phyloP scores from a whole-genome alignment of 768 basidiomycete genomes.

The Rhodosporidiobolus odoratus region DNA sequence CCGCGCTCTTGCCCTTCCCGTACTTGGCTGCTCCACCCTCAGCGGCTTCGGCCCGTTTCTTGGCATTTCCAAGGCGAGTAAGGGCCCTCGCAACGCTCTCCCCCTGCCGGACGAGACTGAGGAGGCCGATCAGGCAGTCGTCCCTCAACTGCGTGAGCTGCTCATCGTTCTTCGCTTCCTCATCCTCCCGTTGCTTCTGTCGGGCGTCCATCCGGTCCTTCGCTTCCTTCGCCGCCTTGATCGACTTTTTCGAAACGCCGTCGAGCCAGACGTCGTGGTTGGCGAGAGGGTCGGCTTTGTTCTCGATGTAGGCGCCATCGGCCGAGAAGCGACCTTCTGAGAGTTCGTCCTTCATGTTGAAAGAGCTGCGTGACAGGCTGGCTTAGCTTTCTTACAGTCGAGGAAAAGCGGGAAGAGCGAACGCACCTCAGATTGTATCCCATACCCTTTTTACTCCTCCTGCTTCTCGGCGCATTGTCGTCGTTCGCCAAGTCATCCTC shows the following conservation, averaged over 20 bases:
- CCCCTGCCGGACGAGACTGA: constrained; percentile 73
- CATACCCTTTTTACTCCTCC: constrained; percentile 77
- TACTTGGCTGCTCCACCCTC: constrained; percentile 12
- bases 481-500: constrained; percentile 43
- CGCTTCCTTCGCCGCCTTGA: constrained; percentile 69
- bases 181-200: constrained; percentile 64
- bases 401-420: not conserved
- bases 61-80: constrained; percentile 64
- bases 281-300: constrained; percentile 79
- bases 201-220: constrained; percentile 75
- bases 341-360: constrained; percentile 99
- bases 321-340: constrained; percentile 94
- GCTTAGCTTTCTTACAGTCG: no score
- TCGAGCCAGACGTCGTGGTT: constrained; percentile 96
- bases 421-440: constrained; percentile 70
- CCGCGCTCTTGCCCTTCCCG: not conserved
- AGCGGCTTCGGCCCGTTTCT: constrained; percentile 39
- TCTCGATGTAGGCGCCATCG: constrained; percentile 72
- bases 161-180: constrained; percentile 55
- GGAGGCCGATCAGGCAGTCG: constrained; percentile 51
- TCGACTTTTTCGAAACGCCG: constrained; percentile 70
- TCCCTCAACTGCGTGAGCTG: constrained; percentile 53
- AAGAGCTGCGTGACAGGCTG: constrained; percentile 53
- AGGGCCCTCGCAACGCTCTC: constrained; percentile 87
- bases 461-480: constrained; percentile 60